Percentiles rank a stretch among this genome's conserved stretches.
phyloP scores from a whole-genome alignment of 108 stramenopile species.

The Nitzschia sp. region DNA sequence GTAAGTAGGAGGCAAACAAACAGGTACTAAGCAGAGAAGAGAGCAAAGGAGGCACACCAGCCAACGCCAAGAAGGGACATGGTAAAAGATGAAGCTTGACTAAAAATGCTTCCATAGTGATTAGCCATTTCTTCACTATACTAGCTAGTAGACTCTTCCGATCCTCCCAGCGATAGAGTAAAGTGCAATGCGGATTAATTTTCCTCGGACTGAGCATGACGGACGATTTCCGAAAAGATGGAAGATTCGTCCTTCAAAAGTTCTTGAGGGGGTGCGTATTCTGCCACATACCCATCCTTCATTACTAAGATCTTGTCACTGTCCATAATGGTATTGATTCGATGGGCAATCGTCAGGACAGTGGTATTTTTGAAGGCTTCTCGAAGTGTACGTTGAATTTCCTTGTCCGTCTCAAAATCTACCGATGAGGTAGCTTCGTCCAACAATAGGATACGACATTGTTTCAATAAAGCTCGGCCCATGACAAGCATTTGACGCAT shows the following conservation, averaged over 20 bases:
- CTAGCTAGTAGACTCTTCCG: no score
- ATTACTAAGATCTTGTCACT: constrained; percentile 91
- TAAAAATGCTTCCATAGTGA: no score
- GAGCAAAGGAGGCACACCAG: no score
- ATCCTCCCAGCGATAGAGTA: no score
- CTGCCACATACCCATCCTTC: constrained; percentile 84
- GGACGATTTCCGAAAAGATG: constrained; percentile 80
- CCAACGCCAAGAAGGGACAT: no score
- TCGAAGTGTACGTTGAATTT: constrained; percentile 82
- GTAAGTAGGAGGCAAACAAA: no score
- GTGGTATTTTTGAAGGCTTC: constrained; percentile 72
- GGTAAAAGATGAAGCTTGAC: no score
- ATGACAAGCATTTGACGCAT: constrained; percentile 93
- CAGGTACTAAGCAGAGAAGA: no score
- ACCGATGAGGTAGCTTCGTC: constrained; percentile 92
- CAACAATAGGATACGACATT: constrained; percentile 72
- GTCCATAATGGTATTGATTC: constrained; percentile 95
- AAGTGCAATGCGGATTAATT: neutral
- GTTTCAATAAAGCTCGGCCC: constrained; percentile 87
- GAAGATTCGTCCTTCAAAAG: constrained; percentile 73
- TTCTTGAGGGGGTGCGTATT: constrained; percentile 84
- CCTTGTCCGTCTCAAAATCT: constrained; percentile 85
- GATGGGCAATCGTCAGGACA: constrained; percentile 91
- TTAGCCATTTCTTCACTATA: no score
- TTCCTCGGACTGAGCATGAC: constrained; percentile 51